phyloP scores from a whole-genome alignment of 2,329 filamentous ascomycete genomes.

The Aspergillus texensis region DNA sequence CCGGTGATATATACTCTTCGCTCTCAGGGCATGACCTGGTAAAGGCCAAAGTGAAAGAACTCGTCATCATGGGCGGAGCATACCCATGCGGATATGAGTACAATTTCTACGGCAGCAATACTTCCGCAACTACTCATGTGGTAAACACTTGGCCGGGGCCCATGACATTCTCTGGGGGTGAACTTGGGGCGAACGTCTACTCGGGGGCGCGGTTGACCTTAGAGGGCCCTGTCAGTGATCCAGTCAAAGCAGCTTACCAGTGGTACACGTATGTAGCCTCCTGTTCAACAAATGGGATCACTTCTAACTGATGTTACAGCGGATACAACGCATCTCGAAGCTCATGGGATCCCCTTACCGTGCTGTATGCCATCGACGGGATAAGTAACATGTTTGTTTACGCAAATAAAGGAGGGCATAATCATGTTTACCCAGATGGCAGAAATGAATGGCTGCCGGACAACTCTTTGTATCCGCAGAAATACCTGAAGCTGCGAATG shows the following conservation, averaged over 20 bases:
- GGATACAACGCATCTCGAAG: constrained; percentile 5
- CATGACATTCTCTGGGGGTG: constrained; percentile 4
- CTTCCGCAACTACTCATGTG: constrained; percentile 2
- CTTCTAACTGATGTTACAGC: neutral
- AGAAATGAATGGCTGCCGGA: constrained; percentile 8
- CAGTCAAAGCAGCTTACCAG: constrained; percentile 7
- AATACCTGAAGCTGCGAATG: neutral
- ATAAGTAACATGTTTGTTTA: neutral
- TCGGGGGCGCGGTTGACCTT: constrained; percentile 6
- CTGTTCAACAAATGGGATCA: neutral
- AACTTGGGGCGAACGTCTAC: constrained; percentile 10
- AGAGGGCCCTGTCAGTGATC: constrained; percentile 3
- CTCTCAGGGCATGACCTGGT: constrained; percentile 7
- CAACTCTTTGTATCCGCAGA: neutral
- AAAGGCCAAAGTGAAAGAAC: constrained; percentile 7
- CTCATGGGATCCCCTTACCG: constrained; percentile 11
- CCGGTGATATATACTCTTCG: neutral
- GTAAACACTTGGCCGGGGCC: constrained; percentile 8
- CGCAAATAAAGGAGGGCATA: constrained; percentile 3
- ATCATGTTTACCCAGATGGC: constrained; percentile 8
- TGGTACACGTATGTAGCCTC: constrained; percentile 14
- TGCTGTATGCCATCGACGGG: constrained; percentile 12
- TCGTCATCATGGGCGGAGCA: constrained; percentile 12
- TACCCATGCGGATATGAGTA: constrained; percentile 11
- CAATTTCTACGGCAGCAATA: constrained; percentile 7